Evolutionary conservation across 768 basidiomycete genomes (phyloP), one percentile per base, ranked within the genome.

Genomic region (Phanerochaete carnosa): DNA sequence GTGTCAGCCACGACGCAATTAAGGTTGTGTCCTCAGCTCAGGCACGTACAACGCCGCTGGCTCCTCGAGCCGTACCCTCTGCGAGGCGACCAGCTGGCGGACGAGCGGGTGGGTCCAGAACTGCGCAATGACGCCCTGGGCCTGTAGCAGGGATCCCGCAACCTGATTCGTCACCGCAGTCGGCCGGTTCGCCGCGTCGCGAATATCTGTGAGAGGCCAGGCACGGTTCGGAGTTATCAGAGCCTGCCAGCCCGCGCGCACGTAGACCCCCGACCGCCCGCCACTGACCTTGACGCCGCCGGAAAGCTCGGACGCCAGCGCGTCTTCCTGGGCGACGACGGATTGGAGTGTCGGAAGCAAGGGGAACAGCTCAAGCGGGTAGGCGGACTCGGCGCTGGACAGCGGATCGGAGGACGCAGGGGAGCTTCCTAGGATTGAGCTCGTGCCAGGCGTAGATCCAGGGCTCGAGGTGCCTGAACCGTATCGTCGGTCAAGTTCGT

Each of bases 71-170:
- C 82, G 79, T 62, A 92, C 75, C 68, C 83, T 85, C 55, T 85
- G 80, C 32, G 77, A 71, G 50, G 81, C 75, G 52, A 90, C 45
- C 26, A 91, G 75, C 59, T 79, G 73, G 66, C 79, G 80, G 32
- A 92, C 85, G 1, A 80, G 79, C n/a, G 83, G 83, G 66, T 92
- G 88, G 60, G 75, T 73, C 91, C 91, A 94, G 4, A 93, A 78
- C 35, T 79, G 75, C 45, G 80, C 78, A 51, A 92, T 80, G 60
- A 87, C 81, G 51, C 79, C 74, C 64, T 78, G 76, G 15, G 73
- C 71, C 47, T 75, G 68, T n/a, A 77, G 74, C 29, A 92, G 73
- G 1, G 83, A 82, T 66, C 80, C 79, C 26, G 82, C 84, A 45
- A 83, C 84, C 29, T 87, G 77, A 57, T 75, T 79, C 3, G 81